These are phyloP conservation scores for Comarum palustre DNA, from an alignment of 306 rosid species.

Conservation along the genomic window DNA sequence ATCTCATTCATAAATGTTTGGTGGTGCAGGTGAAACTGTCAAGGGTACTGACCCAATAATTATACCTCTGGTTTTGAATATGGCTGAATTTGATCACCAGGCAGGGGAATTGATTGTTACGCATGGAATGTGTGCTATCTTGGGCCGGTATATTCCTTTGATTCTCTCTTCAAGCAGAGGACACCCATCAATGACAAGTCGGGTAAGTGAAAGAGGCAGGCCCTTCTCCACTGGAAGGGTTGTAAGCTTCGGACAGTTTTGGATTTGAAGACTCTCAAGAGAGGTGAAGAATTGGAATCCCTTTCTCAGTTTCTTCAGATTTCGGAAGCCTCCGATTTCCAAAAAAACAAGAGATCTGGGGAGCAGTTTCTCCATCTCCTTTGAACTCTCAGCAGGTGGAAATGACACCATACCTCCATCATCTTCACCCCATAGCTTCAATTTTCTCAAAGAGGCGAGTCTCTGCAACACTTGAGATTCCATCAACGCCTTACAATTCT, in stretches of 20 bases:
- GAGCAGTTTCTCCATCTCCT: background rate
- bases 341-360: constrained; percentile 10
- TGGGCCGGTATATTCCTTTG: background rate
- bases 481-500: constrained; percentile 8
- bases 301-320: constrained; percentile 13
- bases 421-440: background rate
- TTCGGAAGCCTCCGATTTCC: background rate
- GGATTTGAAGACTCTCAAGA: background rate
- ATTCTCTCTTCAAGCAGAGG: background rate
- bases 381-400: background rate
- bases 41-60: constrained; percentile 62
- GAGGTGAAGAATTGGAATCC: constrained; percentile 24
- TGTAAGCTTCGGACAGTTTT: background rate
- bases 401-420: constrained; percentile 5
- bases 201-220: background rate
- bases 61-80: constrained; percentile 78
- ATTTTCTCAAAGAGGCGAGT: constrained; percentile 12
- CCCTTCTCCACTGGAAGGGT: background rate
- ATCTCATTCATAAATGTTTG: background rate
- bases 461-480: constrained; percentile 11
- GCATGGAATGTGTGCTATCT: background rate
- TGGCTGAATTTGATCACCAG: constrained; percentile 96
- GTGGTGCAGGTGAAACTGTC: constrained; percentile 48
- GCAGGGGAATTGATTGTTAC: constrained; percentile 24
- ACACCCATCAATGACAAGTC: fast-evolving